Evolutionary conservation across 352 stramenopile genomes (phyloP).

Genomic region (Globisporangium echinulatum): DNA sequence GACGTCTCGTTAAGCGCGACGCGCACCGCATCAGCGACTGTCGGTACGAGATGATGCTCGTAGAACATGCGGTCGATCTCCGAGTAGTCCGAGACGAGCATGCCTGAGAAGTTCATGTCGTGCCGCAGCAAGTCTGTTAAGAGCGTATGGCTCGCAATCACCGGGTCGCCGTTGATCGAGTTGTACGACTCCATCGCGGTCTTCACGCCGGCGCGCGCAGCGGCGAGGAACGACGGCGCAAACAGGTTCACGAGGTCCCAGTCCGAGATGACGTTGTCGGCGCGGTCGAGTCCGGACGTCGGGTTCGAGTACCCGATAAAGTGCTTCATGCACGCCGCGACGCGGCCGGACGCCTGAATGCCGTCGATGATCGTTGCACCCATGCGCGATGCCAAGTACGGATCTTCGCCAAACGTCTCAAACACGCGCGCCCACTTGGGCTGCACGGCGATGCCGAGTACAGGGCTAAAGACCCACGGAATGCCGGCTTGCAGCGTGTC

Average conservation of each 20-base stretch:
- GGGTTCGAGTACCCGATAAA: constrained; percentile 83
- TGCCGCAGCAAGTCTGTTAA: constrained; percentile 74
- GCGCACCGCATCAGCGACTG: constrained; percentile 53
- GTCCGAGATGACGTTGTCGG: constrained; percentile 60
- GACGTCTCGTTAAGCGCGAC: constrained; percentile 76
- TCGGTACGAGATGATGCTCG: constrained; percentile 74
- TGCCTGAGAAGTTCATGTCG: constrained; percentile 84
- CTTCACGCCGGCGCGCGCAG: constrained; percentile 56
- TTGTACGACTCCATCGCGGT: constrained; percentile 91
- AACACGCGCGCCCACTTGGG: constrained; percentile 88
- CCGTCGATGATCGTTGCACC: constrained; percentile 63
- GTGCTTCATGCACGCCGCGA: constrained; percentile 86
- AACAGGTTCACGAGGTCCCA: constrained; percentile 73
- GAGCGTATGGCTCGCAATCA: constrained; percentile 79
- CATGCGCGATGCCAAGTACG: constrained; percentile 66
- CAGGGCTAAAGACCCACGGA: constrained; percentile 88
- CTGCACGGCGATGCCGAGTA: constrained; percentile 78
- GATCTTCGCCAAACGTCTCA: constrained; percentile 92
- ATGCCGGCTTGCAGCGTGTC: constrained; percentile 87
- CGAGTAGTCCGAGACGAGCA: constrained; percentile 90
- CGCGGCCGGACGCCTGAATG: constrained; percentile 61
- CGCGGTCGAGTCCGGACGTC: constrained; percentile 58
- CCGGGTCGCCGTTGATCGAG: constrained; percentile 81
- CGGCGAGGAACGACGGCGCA: constrained; percentile 67
- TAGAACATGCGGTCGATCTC: constrained; percentile 87